Evolutionary conservation across 2,329 filamentous ascomycete genomes (phyloP), one percentile per base, ranked within the genome.

Genomic region (Epichloe festucae): DNA sequence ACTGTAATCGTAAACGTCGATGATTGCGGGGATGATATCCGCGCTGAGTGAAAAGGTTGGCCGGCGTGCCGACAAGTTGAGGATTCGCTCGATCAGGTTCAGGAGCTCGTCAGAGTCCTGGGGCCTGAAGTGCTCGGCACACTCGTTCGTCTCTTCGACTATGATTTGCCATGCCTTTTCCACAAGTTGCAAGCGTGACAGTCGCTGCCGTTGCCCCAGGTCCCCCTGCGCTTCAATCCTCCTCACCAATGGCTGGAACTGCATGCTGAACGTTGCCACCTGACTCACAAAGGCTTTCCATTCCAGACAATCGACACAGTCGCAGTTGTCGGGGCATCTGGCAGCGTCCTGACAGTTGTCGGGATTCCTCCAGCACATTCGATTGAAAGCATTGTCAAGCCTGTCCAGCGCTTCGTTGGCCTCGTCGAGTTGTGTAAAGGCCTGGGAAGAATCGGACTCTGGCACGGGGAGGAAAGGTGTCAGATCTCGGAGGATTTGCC

Each of bases 1-100:
- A n/a, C 49, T 45, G 34, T 46, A 50, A 19, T 46, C 41, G 35
- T 50, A 50, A 15, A 50, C 42, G 35, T 50, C 41, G 35, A 50
- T 50, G 21, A 50, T 27, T 10, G 49, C 34, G 4, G 49, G 49
- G 35, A 50, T 40, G 49, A 50, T 46, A 23, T 50, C 49, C n/a
- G 42, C 49, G 35, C 49, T 50, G 31, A 50, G 49, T 14, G 49
- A 45, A 7, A 50, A 50, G 7, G 35, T 46, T 4, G 49, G 49
- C 17, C 42, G n/a, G 21, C 21, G 42, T 15, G 49, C 49, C 8
- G 49, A 43, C 23, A 45, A 42, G 11, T 44, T 12, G 23, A 50
- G 49, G 10, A 39, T 50, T 11, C 41, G 49, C n/a, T 50, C 49
- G n/a, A 50, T 50, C 4, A 45, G 42, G 21, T 50, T 41, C n/a